phyloP scores from a whole-genome alignment of 2,329 filamentous ascomycete genomes.

The Microdochium nivale region DNA sequence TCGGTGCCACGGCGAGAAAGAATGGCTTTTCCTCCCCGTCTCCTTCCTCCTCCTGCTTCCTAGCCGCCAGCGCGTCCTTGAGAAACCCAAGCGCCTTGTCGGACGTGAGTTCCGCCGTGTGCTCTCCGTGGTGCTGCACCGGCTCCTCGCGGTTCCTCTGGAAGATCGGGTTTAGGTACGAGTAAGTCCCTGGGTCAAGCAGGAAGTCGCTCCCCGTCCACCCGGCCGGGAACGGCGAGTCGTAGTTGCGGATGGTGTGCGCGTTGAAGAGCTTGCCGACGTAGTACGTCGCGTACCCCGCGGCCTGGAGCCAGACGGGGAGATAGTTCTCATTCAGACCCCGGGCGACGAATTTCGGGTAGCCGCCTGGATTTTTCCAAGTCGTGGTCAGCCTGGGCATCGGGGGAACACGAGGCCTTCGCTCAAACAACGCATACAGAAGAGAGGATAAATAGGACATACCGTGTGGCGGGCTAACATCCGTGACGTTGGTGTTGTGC shows the following conservation, averaged over 20 bases:
- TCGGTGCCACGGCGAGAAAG: conserved; percentile 50
- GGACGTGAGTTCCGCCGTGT: conserved; percentile 45
- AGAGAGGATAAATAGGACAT: conserved; percentile 33
- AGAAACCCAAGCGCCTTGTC: conserved; percentile 43
- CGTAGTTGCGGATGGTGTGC: conserved; percentile 52
- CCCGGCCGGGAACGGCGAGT: conserved; percentile 45
- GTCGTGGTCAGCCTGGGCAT: too few species aligned
- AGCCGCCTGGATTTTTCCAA: conserved; percentile 38
- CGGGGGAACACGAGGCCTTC: not conserved
- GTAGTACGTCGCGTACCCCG: conserved; percentile 65
- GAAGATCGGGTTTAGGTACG: conserved; percentile 53
- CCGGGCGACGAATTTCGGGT: conserved; percentile 56
- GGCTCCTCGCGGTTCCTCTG: conserved; percentile 46
- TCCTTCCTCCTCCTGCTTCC: not conserved
- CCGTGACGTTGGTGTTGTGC: conserved; percentile 64
- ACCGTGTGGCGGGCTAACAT: conserved; percentile 47
- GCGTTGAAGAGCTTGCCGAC: conserved; percentile 65
- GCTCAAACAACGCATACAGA: too few species aligned
- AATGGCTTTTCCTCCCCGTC: conserved; percentile 35
- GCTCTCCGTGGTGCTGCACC: conserved; percentile 43
- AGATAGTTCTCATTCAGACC: conserved; percentile 61
- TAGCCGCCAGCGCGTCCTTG: conserved; percentile 37
- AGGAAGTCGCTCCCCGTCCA: conserved; percentile 50
- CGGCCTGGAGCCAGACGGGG: conserved; percentile 61
- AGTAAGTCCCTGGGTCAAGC: conserved; percentile 54